phyloP scores from a whole-genome alignment of 2,329 filamentous ascomycete species.

The Ophiostoma populinum region DNA sequence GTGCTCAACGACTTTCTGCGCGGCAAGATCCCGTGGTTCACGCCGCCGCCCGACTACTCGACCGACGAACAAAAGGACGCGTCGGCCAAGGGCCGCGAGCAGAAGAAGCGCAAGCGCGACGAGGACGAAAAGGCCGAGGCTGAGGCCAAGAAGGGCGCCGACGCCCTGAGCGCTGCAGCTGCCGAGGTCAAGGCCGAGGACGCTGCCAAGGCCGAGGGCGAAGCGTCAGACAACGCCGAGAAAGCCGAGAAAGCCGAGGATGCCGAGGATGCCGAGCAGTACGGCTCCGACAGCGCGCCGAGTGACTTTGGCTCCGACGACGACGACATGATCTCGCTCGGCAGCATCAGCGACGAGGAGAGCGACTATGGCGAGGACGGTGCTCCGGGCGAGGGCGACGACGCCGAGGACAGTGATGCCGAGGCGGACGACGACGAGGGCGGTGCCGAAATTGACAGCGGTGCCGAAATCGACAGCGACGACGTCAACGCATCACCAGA shows the following conservation, averaged over 20 bases:
- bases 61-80: conserved; percentile 29
- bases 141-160: conserved; percentile 16
- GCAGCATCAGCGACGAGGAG: conserved; percentile 11
- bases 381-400: background rate
- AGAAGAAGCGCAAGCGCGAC: conserved; percentile 61
- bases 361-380: conserved; percentile 6
- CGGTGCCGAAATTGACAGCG: too few species aligned
- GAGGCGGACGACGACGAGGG: conserved; percentile 2
- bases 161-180: conserved; percentile 22
- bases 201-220: conserved; percentile 40
- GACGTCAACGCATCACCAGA: conserved; percentile 2
- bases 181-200: conserved; percentile 25
- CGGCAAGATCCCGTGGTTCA: conserved; percentile 94
- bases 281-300: conserved; percentile 25
- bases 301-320: conserved; percentile 10
- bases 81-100: conserved; percentile 57
- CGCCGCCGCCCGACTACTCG: conserved; percentile 50
- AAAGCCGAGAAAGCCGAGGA: conserved; percentile 27
- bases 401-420: conserved; percentile 1
- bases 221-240: conserved; percentile 19
- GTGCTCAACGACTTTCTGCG: conserved; percentile 91
- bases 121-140: conserved; percentile 21
- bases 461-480: background rate
- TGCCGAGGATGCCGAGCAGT: conserved; percentile 42
- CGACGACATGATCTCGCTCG: conserved; percentile 12